Evolutionary conservation across 2,329 filamentous ascomycete species (phyloP).

Genomic region (Aspergillus aculeatinus): DNA sequence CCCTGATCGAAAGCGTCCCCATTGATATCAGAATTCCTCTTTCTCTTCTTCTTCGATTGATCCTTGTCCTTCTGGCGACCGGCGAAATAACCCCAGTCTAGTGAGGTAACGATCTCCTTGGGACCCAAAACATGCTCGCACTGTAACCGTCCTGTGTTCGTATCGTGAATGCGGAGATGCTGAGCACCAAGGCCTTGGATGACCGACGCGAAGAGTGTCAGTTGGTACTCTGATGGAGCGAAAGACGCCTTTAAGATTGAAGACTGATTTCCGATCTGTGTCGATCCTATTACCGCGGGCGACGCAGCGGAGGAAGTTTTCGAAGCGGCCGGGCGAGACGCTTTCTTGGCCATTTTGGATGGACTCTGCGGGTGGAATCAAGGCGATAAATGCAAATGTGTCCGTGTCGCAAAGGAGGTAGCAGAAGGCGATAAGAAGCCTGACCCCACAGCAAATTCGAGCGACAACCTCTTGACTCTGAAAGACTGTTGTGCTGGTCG

Average conservation of each 20-base stretch:
- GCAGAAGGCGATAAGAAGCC: constrained; percentile 8
- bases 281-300: constrained; percentile 36
- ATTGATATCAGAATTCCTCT: constrained; percentile 46
- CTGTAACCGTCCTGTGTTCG: constrained; percentile 49
- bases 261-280: constrained; percentile 44
- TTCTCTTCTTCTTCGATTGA: constrained; percentile 52
- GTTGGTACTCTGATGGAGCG: constrained; percentile 51
- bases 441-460: constrained; percentile 16
- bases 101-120: constrained; percentile 49
- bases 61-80: constrained; percentile 36
- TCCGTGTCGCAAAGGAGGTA: constrained; percentile 4
- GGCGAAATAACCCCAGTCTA: constrained; percentile 52
- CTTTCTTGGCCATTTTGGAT: constrained; percentile 49
- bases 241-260: constrained; percentile 52
- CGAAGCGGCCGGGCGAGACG: constrained; percentile 41
- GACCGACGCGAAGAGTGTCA: constrained; percentile 54
- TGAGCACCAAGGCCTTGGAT: constrained; percentile 55
- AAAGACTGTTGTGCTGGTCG: constrained; percentile 26
- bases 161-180: constrained; percentile 54
- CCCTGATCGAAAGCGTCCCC: constrained; percentile 38
- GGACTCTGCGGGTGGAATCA: constrained; percentile 1
- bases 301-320: constrained; percentile 47
- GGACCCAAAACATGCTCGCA: constrained; percentile 51
- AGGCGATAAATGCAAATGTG: constrained; percentile 2
- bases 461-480: constrained; percentile 19